Base-by-base conservation (phyloP, 345 rosid genomes). In the Punica granatum region DNA sequence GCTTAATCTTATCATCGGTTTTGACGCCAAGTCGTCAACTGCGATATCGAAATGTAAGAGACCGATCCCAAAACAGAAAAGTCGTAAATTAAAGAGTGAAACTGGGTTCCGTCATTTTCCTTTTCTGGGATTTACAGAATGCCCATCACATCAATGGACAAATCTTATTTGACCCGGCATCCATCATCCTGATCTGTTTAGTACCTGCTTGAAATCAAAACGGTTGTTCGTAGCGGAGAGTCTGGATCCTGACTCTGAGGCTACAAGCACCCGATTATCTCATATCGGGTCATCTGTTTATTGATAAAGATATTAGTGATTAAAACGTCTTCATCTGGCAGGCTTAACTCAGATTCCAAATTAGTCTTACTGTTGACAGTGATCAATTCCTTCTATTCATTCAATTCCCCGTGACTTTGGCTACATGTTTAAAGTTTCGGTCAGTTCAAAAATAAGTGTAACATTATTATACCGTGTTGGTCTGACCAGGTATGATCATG, bases 11-110 rank as follows among this genome's bases (percentile, higher is more conserved):
- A 84, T 91, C 70, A 77, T 91, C 71, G 92, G 96, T 36, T 91
- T 88, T 73, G 97, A 88, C 76, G 75, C 96, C 26, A 91, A 91
- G 76, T 89, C 92, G 8, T 68, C 93, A 10, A 84, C 97, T 13
- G 93, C 92, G 3, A 72, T 89, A 36, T 91, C 96, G 5, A 91
- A 91, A 85, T 91, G 92, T 88, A 81, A 81, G 87, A 28, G 46
- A 19, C 35, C 3, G 39, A 53, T 37, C 43, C 28, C 5, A 51
- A 23, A 6, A 1, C 26, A 23, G 19, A 48, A 48, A 18, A 19
- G 1, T n/a, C n/a, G n/a, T n/a, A n/a, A n/a, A n/a, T n/a, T n/a
- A n/a, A n/a, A n/a, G n/a, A n/a, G n/a, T n/a, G n/a, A n/a, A n/a
- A n/a, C n/a, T n/a, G n/a, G n/a, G n/a, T n/a, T n/a, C n/a, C n/a